These are phyloP conservation scores for Cunninghamia lanceolata DNA, from an alignment of 75 land plant species.

Conservation along the genomic window DNA sequence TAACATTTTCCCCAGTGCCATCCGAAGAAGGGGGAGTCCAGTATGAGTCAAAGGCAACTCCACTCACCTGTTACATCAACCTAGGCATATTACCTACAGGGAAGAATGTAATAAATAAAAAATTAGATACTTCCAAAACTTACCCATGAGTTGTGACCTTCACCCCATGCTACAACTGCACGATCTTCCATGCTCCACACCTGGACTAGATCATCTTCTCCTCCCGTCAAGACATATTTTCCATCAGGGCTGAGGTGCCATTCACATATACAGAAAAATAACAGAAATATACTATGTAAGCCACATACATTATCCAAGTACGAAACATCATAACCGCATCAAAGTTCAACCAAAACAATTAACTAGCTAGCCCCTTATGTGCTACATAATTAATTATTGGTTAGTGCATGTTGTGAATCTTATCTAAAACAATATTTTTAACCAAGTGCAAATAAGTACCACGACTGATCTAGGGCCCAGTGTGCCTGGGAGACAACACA, in stretches of 20 bases:
- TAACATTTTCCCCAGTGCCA: slow-evolving; percentile 57
- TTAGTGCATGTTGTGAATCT: neutral
- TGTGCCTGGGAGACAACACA: no score
- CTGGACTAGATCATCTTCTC: slow-evolving; percentile 98
- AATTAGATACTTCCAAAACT: slow-evolving; percentile 13
- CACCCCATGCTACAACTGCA: slow-evolving; percentile 96
- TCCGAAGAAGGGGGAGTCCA: slow-evolving; percentile 83
- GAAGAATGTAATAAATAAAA: neutral
- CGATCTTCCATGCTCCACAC: slow-evolving; percentile 99
- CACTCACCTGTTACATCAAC: slow-evolving; percentile 77
- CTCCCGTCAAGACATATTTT: slow-evolving; percentile 93
- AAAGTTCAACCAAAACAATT: neutral
- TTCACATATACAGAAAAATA: slow-evolving; percentile 10
- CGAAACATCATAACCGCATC: neutral
- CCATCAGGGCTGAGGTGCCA: slow-evolving; percentile 69
- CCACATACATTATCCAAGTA: neutral
- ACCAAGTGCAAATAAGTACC: neutral
- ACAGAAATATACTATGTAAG: slow-evolving; percentile 3
- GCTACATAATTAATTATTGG: neutral
- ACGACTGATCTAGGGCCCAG: neutral
- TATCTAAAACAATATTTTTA: neutral
- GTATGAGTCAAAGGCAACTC: slow-evolving; percentile 94
- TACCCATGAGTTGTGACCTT: slow-evolving; percentile 98
- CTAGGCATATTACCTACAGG: neutral
- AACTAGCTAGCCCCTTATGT: neutral